Conservation (phyloP, 1,284 basidiomycete species). For the Termitomyces sp. region DNA sequence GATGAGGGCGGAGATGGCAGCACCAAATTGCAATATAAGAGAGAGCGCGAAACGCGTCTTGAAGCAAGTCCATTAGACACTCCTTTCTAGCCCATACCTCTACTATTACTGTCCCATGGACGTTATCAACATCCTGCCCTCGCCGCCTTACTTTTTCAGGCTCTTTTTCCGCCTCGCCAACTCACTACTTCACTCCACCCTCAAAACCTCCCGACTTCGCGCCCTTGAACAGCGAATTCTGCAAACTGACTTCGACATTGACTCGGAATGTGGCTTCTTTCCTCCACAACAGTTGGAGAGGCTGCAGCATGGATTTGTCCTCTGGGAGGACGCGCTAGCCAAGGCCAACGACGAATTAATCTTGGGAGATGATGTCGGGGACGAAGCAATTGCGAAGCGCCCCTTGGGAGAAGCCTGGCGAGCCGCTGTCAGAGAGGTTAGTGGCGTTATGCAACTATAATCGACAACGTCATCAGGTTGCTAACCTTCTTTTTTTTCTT, state of each 20-base stretch:
- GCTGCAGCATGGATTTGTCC: conserved; percentile 49
- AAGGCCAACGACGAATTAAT: conserved; percentile 54
- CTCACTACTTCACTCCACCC: conserved; percentile 32
- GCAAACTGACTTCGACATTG: conserved; percentile 64
- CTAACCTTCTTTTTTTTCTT: conserved; percentile 10
- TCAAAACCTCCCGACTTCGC: conserved; percentile 25
- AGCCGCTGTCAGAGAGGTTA: conserved; percentile 51
- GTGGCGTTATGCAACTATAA: conserved; percentile 23
- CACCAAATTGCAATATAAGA: conserved; percentile 16
- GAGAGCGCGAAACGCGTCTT: conserved; percentile 9
- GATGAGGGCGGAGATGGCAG: conserved; percentile 19
- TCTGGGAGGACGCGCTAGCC: conserved; percentile 72
- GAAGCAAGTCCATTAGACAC: background rate
- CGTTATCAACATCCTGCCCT: conserved; percentile 34
- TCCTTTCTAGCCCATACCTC: background rate
- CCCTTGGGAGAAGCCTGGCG: conserved; percentile 65
- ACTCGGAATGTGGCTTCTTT: conserved; percentile 82
- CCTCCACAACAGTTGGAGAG: conserved; percentile 64
- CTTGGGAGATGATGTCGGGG: conserved; percentile 55
- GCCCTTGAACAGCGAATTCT: conserved; percentile 24
- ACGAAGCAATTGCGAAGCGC: conserved; percentile 45
- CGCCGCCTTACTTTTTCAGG: conserved; percentile 37
- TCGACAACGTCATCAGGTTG: conserved; percentile 10
- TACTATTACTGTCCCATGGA: conserved; percentile 19
- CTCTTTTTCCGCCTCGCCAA: conserved; percentile 35